These are phyloP conservation scores for Decorospora gaudefroyi DNA, from an alignment of 2,329 filamentous ascomycete species.

Conservation along the genomic window DNA sequence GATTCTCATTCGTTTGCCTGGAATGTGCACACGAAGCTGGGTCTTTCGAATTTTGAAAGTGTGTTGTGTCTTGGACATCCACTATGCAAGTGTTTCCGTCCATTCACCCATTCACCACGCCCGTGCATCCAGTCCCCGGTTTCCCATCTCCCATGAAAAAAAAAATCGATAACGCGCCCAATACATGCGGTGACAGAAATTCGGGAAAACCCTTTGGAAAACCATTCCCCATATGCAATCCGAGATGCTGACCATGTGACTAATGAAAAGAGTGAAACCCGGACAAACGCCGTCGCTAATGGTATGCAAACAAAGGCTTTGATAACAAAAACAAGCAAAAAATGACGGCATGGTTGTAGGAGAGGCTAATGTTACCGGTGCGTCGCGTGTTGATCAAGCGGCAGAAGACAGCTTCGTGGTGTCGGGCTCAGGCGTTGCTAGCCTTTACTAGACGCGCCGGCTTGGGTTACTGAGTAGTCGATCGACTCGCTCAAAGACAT, in stretches of 20 bases:
- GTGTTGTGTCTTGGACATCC: too few species aligned
- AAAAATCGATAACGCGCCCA: slow-evolving; percentile 5
- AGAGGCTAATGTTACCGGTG: too few species aligned
- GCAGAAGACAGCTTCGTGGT: neutral
- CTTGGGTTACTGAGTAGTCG: slow-evolving; percentile 39
- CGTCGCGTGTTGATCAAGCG: too few species aligned
- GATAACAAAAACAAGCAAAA: slow-evolving; percentile 3
- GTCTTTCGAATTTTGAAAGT: too few species aligned
- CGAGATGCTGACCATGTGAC: slow-evolving; percentile 5
- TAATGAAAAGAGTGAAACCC: slow-evolving; percentile 15
- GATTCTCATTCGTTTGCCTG: too few species aligned
- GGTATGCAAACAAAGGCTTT: slow-evolving; percentile 3
- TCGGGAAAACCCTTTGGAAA: neutral
- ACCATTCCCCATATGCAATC: slow-evolving; percentile 12
- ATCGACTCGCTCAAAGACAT: slow-evolving; percentile 46
- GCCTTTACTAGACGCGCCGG: slow-evolving; percentile 20
- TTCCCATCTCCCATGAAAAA: too few species aligned
- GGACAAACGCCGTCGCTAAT: slow-evolving; percentile 19
- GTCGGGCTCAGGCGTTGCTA: neutral
- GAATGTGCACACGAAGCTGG: too few species aligned
- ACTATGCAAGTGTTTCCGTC: too few species aligned
- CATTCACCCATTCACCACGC: neutral
- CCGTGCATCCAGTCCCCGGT: neutral
- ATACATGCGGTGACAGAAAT: slow-evolving; percentile 1
- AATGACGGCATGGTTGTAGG: too few species aligned